Evolutionary conservation across 2,329 filamentous ascomycete genomes (phyloP).

Genomic region (Epichloe bromicola): DNA sequence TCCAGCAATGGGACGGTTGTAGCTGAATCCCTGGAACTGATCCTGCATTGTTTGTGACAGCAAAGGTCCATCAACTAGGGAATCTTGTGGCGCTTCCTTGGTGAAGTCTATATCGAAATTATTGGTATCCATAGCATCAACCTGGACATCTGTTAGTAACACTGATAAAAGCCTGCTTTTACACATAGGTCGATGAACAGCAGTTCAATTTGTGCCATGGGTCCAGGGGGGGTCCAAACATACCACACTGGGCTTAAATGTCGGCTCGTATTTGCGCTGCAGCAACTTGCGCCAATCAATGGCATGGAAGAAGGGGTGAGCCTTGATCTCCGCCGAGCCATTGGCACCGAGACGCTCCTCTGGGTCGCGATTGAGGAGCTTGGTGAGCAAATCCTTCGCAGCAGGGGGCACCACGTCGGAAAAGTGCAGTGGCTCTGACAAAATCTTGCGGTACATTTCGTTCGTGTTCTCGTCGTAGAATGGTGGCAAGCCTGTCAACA

Average conservation of each 20-base stretch:
- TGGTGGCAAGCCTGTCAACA: slow-evolving; percentile 91
- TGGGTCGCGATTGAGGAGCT: slow-evolving; percentile 84
- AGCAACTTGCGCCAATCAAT: slow-evolving; percentile 98
- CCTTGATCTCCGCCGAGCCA: slow-evolving; percentile 94
- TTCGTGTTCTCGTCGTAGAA: slow-evolving; percentile 99
- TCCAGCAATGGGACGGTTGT: slow-evolving; percentile 89
- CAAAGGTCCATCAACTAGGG: slow-evolving; percentile 79
- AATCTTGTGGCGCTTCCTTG: slow-evolving; percentile 76
- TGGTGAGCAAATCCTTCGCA: slow-evolving; percentile 81
- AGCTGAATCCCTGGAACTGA: slow-evolving; percentile 92
- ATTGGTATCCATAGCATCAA: slow-evolving; percentile 76
- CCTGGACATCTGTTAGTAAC: slow-evolving; percentile 26
- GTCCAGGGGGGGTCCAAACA: slow-evolving; percentile 26
- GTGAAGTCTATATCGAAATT: slow-evolving; percentile 96
- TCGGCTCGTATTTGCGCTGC: slow-evolving; percentile 95
- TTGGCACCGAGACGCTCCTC: slow-evolving; percentile 82
- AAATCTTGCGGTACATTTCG: slow-evolving; percentile 98
- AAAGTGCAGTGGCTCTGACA: slow-evolving; percentile 92
- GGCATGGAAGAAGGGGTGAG: slow-evolving; percentile 96
- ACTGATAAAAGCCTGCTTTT: neutral
- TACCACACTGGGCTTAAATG: slow-evolving; percentile 94
- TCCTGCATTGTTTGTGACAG: slow-evolving; percentile 94
- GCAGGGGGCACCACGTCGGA: slow-evolving; percentile 88
- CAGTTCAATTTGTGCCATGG: too few relatives aligned
- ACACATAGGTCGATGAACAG: too few relatives aligned